Conservation (phyloP, 1,284 basidiomycete species). For the Fomitopsis pinicola region DNA sequence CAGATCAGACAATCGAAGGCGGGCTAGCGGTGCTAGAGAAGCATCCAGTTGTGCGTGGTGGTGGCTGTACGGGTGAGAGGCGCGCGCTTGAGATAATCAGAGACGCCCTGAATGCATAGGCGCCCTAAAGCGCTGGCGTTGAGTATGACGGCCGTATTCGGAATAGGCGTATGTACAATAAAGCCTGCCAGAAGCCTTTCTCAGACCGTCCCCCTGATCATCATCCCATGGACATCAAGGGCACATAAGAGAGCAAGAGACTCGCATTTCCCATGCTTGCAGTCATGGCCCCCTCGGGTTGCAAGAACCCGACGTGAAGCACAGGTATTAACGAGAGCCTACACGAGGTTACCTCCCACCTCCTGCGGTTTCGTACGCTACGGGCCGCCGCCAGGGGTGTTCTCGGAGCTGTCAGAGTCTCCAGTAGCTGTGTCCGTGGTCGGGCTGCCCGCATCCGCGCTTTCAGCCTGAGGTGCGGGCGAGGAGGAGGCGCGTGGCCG, state of each 20-base stretch:
- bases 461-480: not conserved
- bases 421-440: not conserved
- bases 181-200: no score
- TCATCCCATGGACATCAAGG: no score
- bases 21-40: not conserved
- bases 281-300: not conserved
- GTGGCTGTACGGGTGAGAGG: not conserved
- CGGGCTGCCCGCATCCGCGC: not conserved
- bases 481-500: not conserved
- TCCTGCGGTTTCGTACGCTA: not conserved
- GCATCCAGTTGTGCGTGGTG: not conserved
- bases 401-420: not conserved
- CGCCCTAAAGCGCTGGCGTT: no score
- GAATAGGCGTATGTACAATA: no score
- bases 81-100: not conserved
- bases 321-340: not conserved
- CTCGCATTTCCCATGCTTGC: not conserved
- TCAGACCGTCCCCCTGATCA: no score
- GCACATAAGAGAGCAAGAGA: not conserved
- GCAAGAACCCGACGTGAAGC: not conserved
- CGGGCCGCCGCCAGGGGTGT: not conserved
- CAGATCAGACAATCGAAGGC: not conserved
- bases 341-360: not conserved
- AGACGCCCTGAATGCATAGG: no score
- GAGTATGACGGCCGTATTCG: no score